Conservation (phyloP, 1,284 basidiomycete genomes). For the Malassezia globosa region DNA sequence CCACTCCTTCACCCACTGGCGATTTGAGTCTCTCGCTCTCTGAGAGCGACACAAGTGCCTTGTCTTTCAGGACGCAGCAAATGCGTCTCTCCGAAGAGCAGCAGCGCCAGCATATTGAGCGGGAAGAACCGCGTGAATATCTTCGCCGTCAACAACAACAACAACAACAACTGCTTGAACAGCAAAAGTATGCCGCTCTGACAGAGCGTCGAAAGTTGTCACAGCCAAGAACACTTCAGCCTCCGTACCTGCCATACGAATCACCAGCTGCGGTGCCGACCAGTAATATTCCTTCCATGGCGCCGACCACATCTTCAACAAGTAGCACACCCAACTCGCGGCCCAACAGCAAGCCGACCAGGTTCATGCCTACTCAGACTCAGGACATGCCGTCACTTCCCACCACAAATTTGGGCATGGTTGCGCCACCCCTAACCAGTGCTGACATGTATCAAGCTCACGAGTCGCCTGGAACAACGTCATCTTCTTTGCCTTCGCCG, state of each 20-base stretch:
- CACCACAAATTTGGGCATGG: not conserved
- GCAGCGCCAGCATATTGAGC: conserved; percentile 22
- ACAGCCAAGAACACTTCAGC: conserved; percentile 1
- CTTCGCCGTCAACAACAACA: conserved; percentile 19
- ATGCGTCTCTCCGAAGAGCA: conserved; percentile 16
- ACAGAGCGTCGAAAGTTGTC: conserved; percentile 7
- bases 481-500: not conserved
- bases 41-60: conserved; percentile 5
- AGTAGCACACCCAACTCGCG: not conserved
- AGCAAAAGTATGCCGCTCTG: conserved; percentile 14
- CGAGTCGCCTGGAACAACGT: too few species aligned
- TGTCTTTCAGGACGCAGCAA: conserved; percentile 10
- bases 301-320: not conserved
- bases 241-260: not conserved
- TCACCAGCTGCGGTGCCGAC: not conserved
- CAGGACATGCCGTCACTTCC: not conserved
- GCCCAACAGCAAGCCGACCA: too few species aligned
- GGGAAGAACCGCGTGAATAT: conserved; percentile 18
- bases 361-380: not conserved
- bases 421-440: not conserved
- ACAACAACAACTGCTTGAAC: conserved; percentile 11
- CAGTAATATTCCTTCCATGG: not conserved
- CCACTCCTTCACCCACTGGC: not conserved
- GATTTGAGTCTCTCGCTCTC: conserved; percentile 7
- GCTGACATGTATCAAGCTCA: not conserved